phyloP scores from a whole-genome alignment of 2,329 filamentous ascomycete genomes.

The Paecilomyces sp. region DNA sequence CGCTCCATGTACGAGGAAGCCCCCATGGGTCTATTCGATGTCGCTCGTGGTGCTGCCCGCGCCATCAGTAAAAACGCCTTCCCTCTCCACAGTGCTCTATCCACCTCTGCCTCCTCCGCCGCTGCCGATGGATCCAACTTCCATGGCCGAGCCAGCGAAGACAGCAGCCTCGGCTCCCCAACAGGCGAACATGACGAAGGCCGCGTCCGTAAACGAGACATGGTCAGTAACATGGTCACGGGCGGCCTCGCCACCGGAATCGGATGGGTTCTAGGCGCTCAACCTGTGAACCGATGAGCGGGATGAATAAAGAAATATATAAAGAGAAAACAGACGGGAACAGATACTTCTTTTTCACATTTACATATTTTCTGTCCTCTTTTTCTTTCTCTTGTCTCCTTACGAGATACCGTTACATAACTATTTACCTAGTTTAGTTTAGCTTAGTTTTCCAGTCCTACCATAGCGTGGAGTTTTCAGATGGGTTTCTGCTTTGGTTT shows the following conservation, averaged over 20 bases:
- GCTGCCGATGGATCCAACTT: slow-evolving; percentile 8
- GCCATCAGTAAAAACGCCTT: slow-evolving; percentile 43
- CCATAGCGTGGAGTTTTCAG: not conserved
- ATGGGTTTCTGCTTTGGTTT: not conserved
- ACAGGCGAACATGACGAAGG: slow-evolving; percentile 16
- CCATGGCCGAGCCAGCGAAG: slow-evolving; percentile 9
- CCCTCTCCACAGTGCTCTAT: slow-evolving; percentile 25
- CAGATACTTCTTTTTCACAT: not conserved
- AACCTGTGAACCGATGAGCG: slow-evolving; percentile 31
- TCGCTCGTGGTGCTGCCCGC: slow-evolving; percentile 43
- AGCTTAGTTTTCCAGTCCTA: not conserved
- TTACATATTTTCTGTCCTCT: not conserved
- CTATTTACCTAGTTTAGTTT: too few relatives aligned
- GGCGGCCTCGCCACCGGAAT: slow-evolving; percentile 56
- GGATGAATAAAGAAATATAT: not conserved
- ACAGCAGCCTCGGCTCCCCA: slow-evolving; percentile 1
- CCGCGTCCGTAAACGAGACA: slow-evolving; percentile 41
- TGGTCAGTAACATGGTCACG: slow-evolving; percentile 58
- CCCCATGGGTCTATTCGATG: slow-evolving; percentile 46
- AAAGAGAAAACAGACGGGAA: not conserved
- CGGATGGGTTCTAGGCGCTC: slow-evolving; percentile 57
- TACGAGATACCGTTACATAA: too few relatives aligned
- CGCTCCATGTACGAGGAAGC: slow-evolving; percentile 32
- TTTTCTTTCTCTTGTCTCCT: not conserved
- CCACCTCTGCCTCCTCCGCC: slow-evolving; percentile 3